phyloP scores from a whole-genome alignment of 2,329 filamentous ascomycete species.

The Mycosphaerella arachidis region DNA sequence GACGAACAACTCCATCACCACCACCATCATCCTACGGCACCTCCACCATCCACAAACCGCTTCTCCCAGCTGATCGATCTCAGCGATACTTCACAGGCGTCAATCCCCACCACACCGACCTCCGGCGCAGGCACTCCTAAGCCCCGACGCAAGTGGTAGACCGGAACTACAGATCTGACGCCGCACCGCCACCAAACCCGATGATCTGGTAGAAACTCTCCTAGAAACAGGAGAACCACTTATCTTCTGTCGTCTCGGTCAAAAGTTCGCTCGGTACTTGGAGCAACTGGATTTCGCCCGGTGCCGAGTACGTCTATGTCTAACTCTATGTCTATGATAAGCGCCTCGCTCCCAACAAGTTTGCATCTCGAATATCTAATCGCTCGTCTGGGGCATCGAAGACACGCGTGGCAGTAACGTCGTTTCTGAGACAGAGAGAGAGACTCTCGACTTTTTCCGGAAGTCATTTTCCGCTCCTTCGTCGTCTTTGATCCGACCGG shows the following conservation, averaged over 20 bases:
- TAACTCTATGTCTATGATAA: no score
- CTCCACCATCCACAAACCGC: not conserved
- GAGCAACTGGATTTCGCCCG: not conserved
- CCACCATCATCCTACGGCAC: not conserved
- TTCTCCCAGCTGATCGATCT: no score
- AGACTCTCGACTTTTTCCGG: no score
- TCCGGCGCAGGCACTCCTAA: not conserved
- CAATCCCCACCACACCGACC: no score
- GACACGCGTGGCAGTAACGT: no score
- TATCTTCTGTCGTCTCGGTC: not conserved
- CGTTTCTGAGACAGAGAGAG: no score
- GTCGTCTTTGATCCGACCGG: no score
- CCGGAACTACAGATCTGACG: not conserved
- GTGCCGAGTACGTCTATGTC: not conserved
- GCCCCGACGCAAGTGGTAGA: not conserved
- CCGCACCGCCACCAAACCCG: not conserved
- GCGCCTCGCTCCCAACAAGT: no score
- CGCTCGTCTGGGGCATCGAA: no score
- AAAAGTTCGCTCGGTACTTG: not conserved
- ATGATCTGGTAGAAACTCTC: not conserved
- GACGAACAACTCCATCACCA: not conserved
- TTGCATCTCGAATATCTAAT: no score
- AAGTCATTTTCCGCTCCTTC: no score
- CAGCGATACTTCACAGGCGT: no score
- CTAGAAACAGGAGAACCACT: not conserved